A percentile compares a stretch with the other conserved stretches of the same genome.
These are phyloP conservation scores for Tolypocladium tropicale DNA, from an alignment of 2,329 filamentous ascomycete genomes.

Conservation along the genomic window DNA sequence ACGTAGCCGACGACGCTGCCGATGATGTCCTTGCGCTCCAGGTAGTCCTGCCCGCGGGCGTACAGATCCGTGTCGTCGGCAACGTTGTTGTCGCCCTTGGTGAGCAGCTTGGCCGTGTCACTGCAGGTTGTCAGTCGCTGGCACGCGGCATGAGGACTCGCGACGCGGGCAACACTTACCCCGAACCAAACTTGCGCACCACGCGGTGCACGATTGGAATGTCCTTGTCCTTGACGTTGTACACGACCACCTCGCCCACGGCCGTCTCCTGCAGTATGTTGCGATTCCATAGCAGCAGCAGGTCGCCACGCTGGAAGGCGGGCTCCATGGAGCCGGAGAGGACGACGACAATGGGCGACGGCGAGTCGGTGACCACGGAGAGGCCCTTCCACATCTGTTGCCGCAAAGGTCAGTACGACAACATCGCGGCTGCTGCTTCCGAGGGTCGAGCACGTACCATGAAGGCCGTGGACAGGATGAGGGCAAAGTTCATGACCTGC, in stretches of 20 bases:
- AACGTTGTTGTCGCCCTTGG: constrained; percentile 94
- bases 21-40: constrained; percentile 82
- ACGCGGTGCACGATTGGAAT: constrained; percentile 96
- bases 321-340: constrained; percentile 78
- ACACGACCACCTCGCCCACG: constrained; percentile 50
- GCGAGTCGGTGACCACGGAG: constrained; percentile 64
- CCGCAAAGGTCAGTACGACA: constrained; percentile 7
- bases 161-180: constrained; percentile 28
- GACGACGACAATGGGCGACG: constrained; percentile 74
- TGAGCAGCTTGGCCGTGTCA: constrained; percentile 62
- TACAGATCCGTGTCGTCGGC: constrained; percentile 87
- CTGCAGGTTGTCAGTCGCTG: constrained; percentile 20
- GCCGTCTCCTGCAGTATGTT: constrained; percentile 45
- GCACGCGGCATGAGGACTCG: not conserved
- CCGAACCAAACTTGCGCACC: constrained; percentile 60
- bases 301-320: constrained; percentile 68
- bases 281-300: constrained; percentile 69
- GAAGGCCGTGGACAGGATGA: constrained; percentile 84
- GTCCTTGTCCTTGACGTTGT: constrained; percentile 83
- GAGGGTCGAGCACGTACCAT: constrained; percentile 52
- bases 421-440: not conserved
- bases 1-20: constrained; percentile 88
- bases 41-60: constrained; percentile 74
- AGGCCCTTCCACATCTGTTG: constrained; percentile 75
- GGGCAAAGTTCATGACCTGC: constrained; percentile 81